Percentiles rank a stretch among this genome's conserved stretches.
Conservation (phyloP, 2,329 filamentous ascomycete genomes). For the Scopulariopsis brevicaulis region DNA sequence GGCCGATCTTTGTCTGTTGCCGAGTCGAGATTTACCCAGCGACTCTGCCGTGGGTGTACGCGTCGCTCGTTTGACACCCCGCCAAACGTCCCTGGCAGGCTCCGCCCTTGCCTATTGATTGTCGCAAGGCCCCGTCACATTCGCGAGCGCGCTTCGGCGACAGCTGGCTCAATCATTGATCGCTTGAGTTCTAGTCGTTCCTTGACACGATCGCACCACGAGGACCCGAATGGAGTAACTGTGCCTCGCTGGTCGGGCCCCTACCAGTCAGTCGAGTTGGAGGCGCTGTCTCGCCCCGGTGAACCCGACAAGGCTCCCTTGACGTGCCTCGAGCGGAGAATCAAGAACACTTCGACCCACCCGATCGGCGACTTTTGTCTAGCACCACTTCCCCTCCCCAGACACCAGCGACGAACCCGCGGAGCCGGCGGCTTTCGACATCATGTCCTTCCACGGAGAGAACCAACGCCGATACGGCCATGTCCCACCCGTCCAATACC, state of each 20-base stretch:
- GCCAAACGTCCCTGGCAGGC: not conserved
- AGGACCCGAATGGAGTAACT: not conserved
- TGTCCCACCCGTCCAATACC: conserved; percentile 54
- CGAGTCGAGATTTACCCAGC: not conserved
- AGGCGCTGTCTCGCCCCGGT: not conserved
- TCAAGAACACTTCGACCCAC: not conserved
- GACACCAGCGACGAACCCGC: not conserved
- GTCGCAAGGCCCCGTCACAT: not conserved
- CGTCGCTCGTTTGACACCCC: not conserved
- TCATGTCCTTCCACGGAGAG: conserved; percentile 54
- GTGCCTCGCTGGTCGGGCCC: not conserved
- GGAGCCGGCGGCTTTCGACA: conserved; percentile 2
- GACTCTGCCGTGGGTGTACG: not conserved
- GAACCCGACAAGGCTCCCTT: not conserved
- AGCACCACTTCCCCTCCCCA: not conserved
- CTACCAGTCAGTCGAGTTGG: not conserved
- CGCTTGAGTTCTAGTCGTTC: not conserved
- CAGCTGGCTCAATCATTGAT: not conserved
- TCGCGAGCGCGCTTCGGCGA: not conserved
- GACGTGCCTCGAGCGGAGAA: not conserved
- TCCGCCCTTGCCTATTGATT: not conserved
- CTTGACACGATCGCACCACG: not conserved
- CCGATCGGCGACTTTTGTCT: not conserved
- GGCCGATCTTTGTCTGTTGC: not conserved
- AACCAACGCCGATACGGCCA: conserved; percentile 55